Base-by-base conservation (phyloP, 306 rosid species). In the Dicorynia guianensis region DNA sequence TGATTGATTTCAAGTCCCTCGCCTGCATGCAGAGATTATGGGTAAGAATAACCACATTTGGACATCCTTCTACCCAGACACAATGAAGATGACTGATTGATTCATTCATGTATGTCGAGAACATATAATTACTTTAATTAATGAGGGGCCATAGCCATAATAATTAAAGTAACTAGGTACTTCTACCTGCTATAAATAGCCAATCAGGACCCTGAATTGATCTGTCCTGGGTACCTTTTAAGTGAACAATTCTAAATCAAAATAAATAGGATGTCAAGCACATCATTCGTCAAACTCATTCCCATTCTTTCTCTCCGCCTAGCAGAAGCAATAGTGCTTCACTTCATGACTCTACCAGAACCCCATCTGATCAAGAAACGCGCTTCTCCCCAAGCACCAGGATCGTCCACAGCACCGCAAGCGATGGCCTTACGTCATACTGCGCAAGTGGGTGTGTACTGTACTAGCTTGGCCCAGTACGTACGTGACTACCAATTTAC, bases 221-320 rank as follows among this genome's bases (percentile, higher is more conserved):
- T 77, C 53, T 76, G 69, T 12, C 25, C 9, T 55, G 77, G 85
- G 78, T 79, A 72, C 86, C 79, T 64, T 43, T 38, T n/a, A n/a
- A 62, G 75, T 74, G 63, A n/a, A 70, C 54, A 69, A 60, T 8
- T 68, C n/a, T 20, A 64, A 70, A 62, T 55, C 55, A 47, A n/a
- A n/a, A n/a, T n/a, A 36, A 70, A 79, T 33, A 3, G 81, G 88
- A 80, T 84, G 72, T 85, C 78, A 70, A 77, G 72, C 70, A 76
- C 75, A 80, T 81, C 85, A n/a, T 43, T 55, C 64, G 68, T 14
- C n/a, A n/a, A 3, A 38, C 62, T 66, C 34, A 55, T 35, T 56
- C 50, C 53, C 15, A 56, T 40, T 71, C 35, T 4, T n/a, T n/a
- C n/a, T n/a, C n/a, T n/a, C n/a, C n/a, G n/a, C n/a, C n/a, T n/a